A percentile compares a stretch with the other conserved stretches of the same genome.
Conservation (phyloP, 371 early-diverging fungal genomes). For the Hamiltosporidium magnivora region DNA sequence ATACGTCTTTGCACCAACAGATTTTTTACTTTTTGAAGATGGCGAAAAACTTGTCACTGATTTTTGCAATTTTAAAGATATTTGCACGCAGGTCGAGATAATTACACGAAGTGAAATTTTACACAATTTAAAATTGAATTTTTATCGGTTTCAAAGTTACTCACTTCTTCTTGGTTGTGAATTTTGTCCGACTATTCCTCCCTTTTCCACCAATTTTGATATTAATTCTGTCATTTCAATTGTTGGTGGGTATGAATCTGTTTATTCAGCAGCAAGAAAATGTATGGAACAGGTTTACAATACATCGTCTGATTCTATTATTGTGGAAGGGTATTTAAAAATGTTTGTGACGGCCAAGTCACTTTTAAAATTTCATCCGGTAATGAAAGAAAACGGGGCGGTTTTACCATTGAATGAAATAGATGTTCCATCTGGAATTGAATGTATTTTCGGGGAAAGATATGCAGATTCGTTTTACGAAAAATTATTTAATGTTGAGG, state of each 20-base stretch:
- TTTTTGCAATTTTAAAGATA: slow-evolving; percentile 8
- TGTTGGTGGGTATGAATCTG: slow-evolving; percentile 1
- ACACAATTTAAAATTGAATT: slow-evolving; percentile 4
- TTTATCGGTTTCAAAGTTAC: slow-evolving; percentile 5
- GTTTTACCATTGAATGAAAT: slow-evolving; percentile 15
- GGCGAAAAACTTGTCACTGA: slow-evolving; percentile 32
- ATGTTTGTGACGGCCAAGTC: slow-evolving; percentile 16
- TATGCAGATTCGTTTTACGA: no score
- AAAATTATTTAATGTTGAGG: no score
- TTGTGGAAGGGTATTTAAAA: slow-evolving; percentile 12
- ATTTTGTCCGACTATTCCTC: slow-evolving; percentile 47
- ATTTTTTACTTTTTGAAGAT: slow-evolving; percentile 40
- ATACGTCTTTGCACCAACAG: slow-evolving; percentile 44
- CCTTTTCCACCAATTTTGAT: slow-evolving; percentile 28
- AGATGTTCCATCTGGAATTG: slow-evolving; percentile 22
- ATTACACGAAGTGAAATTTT: neutral
- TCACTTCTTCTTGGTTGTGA: slow-evolving; percentile 45
- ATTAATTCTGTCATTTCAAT: slow-evolving; percentile 10
- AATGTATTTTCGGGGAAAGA: slow-evolving; percentile 29
- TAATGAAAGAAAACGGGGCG: slow-evolving; percentile 37
- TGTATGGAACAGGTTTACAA: neutral
- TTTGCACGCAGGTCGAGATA: neutral
- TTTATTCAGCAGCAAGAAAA: neutral
- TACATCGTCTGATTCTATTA: neutral
- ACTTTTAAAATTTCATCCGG: slow-evolving; percentile 32